phyloP scores from a whole-genome alignment of 2,329 filamentous ascomycete species.

The Pseudocercospora cruenta region DNA sequence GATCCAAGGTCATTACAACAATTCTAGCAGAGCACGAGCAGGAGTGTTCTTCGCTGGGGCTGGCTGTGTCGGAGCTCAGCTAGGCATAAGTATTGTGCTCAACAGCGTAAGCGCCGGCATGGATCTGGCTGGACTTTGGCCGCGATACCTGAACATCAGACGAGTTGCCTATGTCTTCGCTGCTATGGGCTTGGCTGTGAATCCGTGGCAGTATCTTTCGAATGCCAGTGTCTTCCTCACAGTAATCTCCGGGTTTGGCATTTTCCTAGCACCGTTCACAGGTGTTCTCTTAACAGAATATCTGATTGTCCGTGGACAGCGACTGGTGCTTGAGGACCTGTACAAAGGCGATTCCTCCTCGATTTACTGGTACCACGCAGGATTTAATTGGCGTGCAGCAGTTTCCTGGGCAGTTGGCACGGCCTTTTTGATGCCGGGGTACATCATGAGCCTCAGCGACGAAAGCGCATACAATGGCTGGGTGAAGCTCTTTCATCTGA shows the following conservation, averaged over 20 bases:
- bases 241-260: slow-evolving; percentile 5
- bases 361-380: slow-evolving; percentile 4
- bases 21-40: slow-evolving; percentile 2
- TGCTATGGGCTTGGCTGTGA: neutral
- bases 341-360: slow-evolving; percentile 1
- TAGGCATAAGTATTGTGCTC: slow-evolving; percentile 5
- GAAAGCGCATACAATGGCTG: slow-evolving; percentile 6
- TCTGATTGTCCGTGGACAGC: neutral
- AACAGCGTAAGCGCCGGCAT: slow-evolving; percentile 1
- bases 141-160: slow-evolving; percentile 6
- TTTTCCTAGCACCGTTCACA: slow-evolving; percentile 8
- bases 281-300: slow-evolving; percentile 5
- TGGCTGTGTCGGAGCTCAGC: slow-evolving; percentile 5
- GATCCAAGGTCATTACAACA: slow-evolving; percentile 9
- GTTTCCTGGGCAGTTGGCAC: slow-evolving; percentile 4
- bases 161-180: slow-evolving; percentile 3
- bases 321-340: slow-evolving; percentile 1
- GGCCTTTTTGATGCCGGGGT: slow-evolving; percentile 2
- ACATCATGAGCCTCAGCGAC: slow-evolving; percentile 6
- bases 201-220: slow-evolving; percentile 10
- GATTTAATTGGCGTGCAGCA: slow-evolving; percentile 8
- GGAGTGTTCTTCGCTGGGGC: slow-evolving; percentile 6
- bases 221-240: slow-evolving; percentile 1
- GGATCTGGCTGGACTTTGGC: slow-evolving; percentile 9
- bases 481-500: slow-evolving; percentile 38